These are phyloP conservation scores for Salvia sclarea DNA, from an alignment of 305 asterid species.

Conservation along the genomic window DNA sequence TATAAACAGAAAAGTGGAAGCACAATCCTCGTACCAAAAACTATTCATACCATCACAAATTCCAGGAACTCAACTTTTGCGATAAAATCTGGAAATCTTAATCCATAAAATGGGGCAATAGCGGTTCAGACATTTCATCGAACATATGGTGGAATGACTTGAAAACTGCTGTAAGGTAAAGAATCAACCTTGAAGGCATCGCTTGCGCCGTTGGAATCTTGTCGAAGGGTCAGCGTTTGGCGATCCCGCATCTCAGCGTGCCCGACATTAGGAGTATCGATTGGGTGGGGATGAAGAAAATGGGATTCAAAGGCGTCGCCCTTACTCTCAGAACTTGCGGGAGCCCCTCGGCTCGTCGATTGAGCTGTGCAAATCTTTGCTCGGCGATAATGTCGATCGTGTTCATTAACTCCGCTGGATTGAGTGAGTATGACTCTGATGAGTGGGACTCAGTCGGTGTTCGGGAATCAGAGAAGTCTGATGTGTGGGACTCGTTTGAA, in stretches of 20 bases:
- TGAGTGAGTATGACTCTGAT: constrained; percentile 77
- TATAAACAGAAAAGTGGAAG: too few relatives aligned
- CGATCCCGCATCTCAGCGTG: constrained; percentile 67
- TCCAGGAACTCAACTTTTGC: constrained; percentile 36
- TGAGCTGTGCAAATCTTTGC: constrained; percentile 59
- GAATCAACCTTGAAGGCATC: constrained; percentile 76
- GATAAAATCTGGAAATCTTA: constrained; percentile 28
- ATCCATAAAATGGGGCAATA: constrained; percentile 16
- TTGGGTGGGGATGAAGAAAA: constrained; percentile 77
- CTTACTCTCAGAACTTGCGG: constrained; percentile 86
- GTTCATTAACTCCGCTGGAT: constrained; percentile 86
- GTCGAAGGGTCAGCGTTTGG: constrained; percentile 62
- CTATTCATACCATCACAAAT: constrained; percentile 16
- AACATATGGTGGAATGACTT: constrained; percentile 79
- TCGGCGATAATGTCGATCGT: constrained; percentile 72
- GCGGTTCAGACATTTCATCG: constrained; percentile 36
- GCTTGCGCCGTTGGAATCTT: constrained; percentile 54
- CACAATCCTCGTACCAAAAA: constrained; percentile 18
- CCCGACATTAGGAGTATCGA: constrained; percentile 77
- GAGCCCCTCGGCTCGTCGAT: constrained; percentile 66
- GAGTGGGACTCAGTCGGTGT: too few relatives aligned
- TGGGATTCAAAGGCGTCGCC: constrained; percentile 92
- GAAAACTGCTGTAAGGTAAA: constrained; percentile 80
- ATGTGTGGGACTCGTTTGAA: too few relatives aligned
- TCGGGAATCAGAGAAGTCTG: too few relatives aligned